These are phyloP conservation scores for Heracleum sosnowskyi DNA, from an alignment of 129 eudicot genomes.

Conservation along the genomic window DNA sequence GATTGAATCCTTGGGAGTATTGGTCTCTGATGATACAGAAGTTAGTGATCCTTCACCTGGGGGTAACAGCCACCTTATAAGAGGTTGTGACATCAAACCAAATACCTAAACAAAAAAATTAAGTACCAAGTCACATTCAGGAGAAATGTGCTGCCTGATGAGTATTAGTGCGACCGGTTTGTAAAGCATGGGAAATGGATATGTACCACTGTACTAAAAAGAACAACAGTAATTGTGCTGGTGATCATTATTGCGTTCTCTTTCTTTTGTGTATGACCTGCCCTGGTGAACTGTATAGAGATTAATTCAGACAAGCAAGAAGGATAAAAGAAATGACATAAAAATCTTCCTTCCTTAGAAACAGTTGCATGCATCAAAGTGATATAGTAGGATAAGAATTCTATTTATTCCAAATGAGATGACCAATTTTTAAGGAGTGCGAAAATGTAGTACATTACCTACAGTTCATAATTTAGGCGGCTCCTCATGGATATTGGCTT, in stretches of 20 bases:
- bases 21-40: slow-evolving; percentile 35
- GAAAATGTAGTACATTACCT: not conserved
- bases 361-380: not conserved
- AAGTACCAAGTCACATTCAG: not conserved
- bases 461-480: not conserved
- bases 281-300: slow-evolving; percentile 55
- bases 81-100: slow-evolving; percentile 68
- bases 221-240: slow-evolving; percentile 79
- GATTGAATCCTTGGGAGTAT: slow-evolving; percentile 46
- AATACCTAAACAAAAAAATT: slow-evolving; percentile 38
- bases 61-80: slow-evolving; percentile 54
- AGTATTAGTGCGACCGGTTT: not conserved
- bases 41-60: slow-evolving; percentile 17
- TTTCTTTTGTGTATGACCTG: slow-evolving; percentile 56
- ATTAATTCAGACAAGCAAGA: not conserved
- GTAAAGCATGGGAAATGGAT: not conserved
- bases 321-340: not conserved
- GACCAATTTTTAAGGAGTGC: not conserved
- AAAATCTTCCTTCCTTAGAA: not conserved
- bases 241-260: slow-evolving; percentile 77
- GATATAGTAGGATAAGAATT: not conserved
- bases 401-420: not conserved
- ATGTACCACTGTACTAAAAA: slow-evolving; percentile 61
- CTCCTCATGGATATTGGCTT: not conserved
- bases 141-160: not conserved